phyloP scores from a whole-genome alignment of 2,329 filamentous ascomycete species.

The Arthroderma uncinatum region DNA sequence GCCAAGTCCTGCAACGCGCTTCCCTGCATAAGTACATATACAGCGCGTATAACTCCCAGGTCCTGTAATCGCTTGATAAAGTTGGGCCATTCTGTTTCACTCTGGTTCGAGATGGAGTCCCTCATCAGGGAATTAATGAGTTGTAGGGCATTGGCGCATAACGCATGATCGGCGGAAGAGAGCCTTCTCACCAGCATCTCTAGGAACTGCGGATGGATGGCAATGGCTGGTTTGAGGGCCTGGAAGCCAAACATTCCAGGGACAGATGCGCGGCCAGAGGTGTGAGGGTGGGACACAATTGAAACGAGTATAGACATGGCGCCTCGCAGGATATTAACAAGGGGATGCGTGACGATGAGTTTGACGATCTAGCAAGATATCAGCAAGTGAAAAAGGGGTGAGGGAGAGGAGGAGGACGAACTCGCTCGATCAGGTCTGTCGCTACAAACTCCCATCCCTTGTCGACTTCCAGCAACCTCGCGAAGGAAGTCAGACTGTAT shows the following conservation, averaged over 20 bases:
- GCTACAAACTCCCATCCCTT: constrained; percentile 79
- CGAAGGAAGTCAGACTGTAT: constrained; percentile 84
- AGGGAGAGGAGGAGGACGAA: constrained; percentile 29
- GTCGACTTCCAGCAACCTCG: constrained; percentile 80
- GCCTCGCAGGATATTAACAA: constrained; percentile 93
- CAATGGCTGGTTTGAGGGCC: constrained; percentile 81
- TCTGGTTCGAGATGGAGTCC: constrained; percentile 71
- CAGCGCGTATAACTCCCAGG: constrained; percentile 80
- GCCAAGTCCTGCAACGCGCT: constrained; percentile 82
- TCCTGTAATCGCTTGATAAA: constrained; percentile 92
- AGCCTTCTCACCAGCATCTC: constrained; percentile 86
- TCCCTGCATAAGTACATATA: constrained; percentile 89
- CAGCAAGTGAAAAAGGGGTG: too few relatives aligned
- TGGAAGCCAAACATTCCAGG: constrained; percentile 72
- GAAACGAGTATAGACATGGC: constrained; percentile 95
- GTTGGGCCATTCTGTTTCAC: constrained; percentile 78
- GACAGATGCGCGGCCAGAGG: constrained; percentile 38
- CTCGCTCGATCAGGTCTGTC: constrained; percentile 46
- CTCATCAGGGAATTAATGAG: constrained; percentile 91
- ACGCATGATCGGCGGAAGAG: constrained; percentile 84
- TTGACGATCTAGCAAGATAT: constrained; percentile 56
- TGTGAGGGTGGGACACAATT: constrained; percentile 74
- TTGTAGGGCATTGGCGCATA: constrained; percentile 91
- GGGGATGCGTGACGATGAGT: constrained; percentile 83
- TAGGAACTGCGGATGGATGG: constrained; percentile 84